phyloP scores from a whole-genome alignment of 495 filamentous ascomycete species.

The Penicillium alfredii region DNA sequence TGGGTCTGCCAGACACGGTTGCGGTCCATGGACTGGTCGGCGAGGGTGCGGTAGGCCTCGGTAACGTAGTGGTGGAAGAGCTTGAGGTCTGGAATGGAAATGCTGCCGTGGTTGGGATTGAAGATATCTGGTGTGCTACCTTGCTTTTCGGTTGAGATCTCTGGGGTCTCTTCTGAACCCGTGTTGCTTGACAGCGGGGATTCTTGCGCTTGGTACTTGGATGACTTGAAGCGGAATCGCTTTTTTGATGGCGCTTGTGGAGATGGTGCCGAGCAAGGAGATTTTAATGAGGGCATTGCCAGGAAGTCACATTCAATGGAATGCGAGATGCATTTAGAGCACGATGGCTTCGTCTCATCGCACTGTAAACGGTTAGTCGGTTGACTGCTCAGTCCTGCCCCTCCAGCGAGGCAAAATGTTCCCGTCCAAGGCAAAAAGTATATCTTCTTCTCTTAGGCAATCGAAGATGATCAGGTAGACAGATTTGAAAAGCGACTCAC shows the following conservation, averaged over 20 bases:
- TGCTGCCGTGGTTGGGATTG: conserved; percentile 8
- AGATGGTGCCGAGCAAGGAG: conserved; percentile 2
- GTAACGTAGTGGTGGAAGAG: conserved; percentile 36
- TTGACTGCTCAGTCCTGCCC: not conserved
- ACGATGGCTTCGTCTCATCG: conserved; percentile 31
- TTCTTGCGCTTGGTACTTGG: not conserved
- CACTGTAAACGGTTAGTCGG: conserved; percentile 22
- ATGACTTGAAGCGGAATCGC: not conserved
- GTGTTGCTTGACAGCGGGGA: too few species aligned
- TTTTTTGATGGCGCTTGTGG: not conserved
- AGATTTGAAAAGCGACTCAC: conserved; percentile 12
- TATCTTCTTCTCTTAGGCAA: not conserved
- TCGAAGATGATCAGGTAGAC: not conserved
- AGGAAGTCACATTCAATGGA: conserved; percentile 24
- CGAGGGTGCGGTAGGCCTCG: conserved; percentile 28
- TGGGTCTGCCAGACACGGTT: conserved; percentile 33
- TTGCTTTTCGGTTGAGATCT: not conserved
- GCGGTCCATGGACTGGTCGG: conserved; percentile 14
- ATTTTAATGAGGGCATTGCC: conserved; percentile 1
- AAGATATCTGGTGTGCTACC: not conserved
- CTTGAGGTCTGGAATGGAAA: conserved; percentile 31
- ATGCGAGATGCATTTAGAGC: conserved; percentile 26
- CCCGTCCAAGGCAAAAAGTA: not conserved
- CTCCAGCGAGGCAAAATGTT: too few species aligned
- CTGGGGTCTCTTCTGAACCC: not conserved